Base-by-base conservation (phyloP, 129 eudicot species). In the Gnaphalium uliginosum region DNA sequence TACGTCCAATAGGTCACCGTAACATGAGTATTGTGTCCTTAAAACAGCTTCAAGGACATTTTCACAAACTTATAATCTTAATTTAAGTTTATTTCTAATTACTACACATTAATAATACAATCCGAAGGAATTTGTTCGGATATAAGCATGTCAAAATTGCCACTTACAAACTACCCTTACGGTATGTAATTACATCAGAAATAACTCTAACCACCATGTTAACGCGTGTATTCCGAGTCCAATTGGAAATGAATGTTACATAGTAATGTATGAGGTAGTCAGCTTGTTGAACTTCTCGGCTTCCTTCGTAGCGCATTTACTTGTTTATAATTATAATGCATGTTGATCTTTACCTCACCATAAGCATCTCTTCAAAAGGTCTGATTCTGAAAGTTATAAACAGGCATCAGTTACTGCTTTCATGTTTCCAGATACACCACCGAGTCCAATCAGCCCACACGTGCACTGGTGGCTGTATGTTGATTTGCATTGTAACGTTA, bases 401-500 rank as follows among this genome's bases (percentile, higher is more conserved):
- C 4, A 19, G 18, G 68, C 9, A 69, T 8, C 11, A 15, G 9
- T 15, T 46, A 24, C 37, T 29, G 23, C 7, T 43, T 24, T 22
- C 17, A 8, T 69, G 61, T 23, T 68, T 14, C 58, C 33, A 27
- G 63, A 50, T 29, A 29, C 27, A 51, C 64, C 75, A 71, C 8
- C 6, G 19, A 19, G 74, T 9, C 76, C 65, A 32, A 75, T 48
- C 32, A 8, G 37, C 72, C 30, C 21, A 4, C 30, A 5, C 18
- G 5, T 29, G 48, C 18, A 61, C 29, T 29, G 8, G n/a, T 63
- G 61, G n/a, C 60, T 25, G 26, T 24, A 63, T 25, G 64, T 62
- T 62, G 13, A 43, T 26, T 43, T 74, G 63, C 56, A 63, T 43
- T 27, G 11, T 53, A 75, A 67, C 46, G 59, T 56, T 32, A 6